These are phyloP conservation scores for Pseudocercospora crystallina DNA, from an alignment of 2,329 filamentous ascomycete species.

Conservation along the genomic window DNA sequence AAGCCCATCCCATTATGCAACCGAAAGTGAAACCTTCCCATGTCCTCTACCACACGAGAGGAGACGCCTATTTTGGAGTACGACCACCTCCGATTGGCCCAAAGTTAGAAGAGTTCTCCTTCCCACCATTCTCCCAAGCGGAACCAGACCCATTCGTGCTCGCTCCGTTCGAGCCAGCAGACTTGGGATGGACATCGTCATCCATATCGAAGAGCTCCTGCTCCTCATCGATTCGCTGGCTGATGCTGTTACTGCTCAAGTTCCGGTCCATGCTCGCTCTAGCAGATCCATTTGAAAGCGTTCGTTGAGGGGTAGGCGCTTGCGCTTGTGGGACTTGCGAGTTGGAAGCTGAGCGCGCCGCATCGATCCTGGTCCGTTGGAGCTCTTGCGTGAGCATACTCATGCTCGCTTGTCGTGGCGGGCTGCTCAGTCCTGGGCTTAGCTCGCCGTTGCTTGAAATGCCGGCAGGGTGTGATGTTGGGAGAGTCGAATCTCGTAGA, in stretches of 20 bases:
- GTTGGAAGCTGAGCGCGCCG: slow-evolving; percentile 28
- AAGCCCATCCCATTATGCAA: too few relatives aligned
- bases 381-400: slow-evolving; percentile 61
- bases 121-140: slow-evolving; percentile 1
- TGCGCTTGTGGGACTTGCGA: slow-evolving; percentile 3
- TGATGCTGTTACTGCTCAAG: slow-evolving; percentile 24
- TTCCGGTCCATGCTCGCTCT: slow-evolving; percentile 24
- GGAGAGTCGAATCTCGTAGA: slow-evolving; percentile 53
- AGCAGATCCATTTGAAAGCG: slow-evolving; percentile 24
- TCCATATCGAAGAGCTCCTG: slow-evolving; percentile 28
- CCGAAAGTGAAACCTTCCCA: too few relatives aligned
- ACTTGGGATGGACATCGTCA: slow-evolving; percentile 16
- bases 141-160: not conserved
- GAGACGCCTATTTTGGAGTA: slow-evolving; percentile 12
- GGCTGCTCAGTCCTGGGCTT: slow-evolving; percentile 52
- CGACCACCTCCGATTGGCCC: slow-evolving; percentile 23
- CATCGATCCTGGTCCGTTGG: slow-evolving; percentile 37
- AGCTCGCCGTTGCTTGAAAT: slow-evolving; percentile 26
- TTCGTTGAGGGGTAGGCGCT: slow-evolving; percentile 13
- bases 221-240: slow-evolving; percentile 26
- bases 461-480: slow-evolving; percentile 22
- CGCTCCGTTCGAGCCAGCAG: slow-evolving; percentile 1
- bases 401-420: slow-evolving; percentile 58
- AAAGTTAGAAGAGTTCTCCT: slow-evolving; percentile 11
- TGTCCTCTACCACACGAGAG: too few relatives aligned